Conservation (phyloP, 2,329 filamentous ascomycete genomes). For the Cladosporium sp. region DNA sequence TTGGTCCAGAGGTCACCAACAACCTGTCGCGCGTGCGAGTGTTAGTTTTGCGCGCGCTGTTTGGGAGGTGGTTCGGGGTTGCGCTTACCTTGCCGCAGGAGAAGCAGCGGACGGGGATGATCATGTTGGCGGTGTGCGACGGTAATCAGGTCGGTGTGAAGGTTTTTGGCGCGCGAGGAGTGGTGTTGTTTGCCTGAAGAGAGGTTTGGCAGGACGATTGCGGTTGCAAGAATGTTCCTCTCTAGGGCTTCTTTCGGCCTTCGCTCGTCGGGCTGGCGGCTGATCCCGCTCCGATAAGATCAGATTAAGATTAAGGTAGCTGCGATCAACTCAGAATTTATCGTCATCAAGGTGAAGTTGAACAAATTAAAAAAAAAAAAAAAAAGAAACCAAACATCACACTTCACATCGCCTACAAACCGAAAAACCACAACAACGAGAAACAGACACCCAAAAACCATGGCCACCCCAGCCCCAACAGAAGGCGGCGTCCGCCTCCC, state of each 20-base stretch:
- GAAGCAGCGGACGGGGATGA: slow-evolving; percentile 97
- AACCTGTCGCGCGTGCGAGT: slow-evolving; percentile 57
- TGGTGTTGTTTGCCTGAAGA: no score
- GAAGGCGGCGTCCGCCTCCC: slow-evolving; percentile 10
- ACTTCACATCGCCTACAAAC: no score
- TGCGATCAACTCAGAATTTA: background rate
- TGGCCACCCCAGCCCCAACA: slow-evolving; percentile 1
- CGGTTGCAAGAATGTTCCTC: background rate
- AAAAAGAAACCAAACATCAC: background rate
- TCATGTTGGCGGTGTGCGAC: slow-evolving; percentile 62
- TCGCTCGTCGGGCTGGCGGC: background rate
- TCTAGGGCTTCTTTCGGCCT: no score
- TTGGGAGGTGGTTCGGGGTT: slow-evolving; percentile 5
- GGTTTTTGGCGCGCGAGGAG: no score
- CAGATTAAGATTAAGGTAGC: background rate
- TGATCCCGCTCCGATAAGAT: background rate
- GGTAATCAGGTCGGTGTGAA: background rate
- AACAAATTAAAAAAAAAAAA: no score
- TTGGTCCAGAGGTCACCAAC: slow-evolving; percentile 96
- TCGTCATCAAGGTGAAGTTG: background rate
- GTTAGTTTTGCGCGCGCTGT: slow-evolving; percentile 22
- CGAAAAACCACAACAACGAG: background rate
- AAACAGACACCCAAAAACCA: background rate
- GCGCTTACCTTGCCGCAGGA: slow-evolving; percentile 91
- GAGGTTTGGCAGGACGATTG: no score